These are phyloP conservation scores for Fusarium pseudonygamai DNA, from an alignment of 2,329 filamentous ascomycete species.

Conservation along the genomic window DNA sequence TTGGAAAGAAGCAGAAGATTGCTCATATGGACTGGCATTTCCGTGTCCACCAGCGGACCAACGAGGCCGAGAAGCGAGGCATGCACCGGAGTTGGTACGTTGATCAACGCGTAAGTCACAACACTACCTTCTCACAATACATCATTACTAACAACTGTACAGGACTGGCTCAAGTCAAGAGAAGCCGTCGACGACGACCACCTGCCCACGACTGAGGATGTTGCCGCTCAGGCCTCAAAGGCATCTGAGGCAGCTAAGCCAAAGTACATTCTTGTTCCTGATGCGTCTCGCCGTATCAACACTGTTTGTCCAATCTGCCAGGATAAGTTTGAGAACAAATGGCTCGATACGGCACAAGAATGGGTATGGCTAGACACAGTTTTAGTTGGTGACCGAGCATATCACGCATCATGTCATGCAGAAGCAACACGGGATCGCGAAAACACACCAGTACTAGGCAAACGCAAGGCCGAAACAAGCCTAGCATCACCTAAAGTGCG, in stretches of 20 bases:
- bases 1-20: slow-evolving; percentile 86
- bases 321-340: slow-evolving; percentile 91
- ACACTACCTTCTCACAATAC: neutral
- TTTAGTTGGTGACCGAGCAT: slow-evolving; percentile 80
- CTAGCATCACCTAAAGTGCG: slow-evolving; percentile 51
- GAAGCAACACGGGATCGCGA: slow-evolving; percentile 78
- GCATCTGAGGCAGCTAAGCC: slow-evolving; percentile 58
- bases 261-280: slow-evolving; percentile 84
- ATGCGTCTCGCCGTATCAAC: slow-evolving; percentile 77
- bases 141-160: slow-evolving; percentile 40
- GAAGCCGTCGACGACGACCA: slow-evolving; percentile 78
- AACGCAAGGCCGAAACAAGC: slow-evolving; percentile 77
- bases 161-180: slow-evolving; percentile 91
- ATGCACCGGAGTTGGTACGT: slow-evolving; percentile 96
- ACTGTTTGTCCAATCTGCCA: slow-evolving; percentile 92
- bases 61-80: slow-evolving; percentile 84
- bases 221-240: slow-evolving; percentile 47
- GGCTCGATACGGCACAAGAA: slow-evolving; percentile 92
- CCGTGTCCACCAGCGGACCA: slow-evolving; percentile 87
- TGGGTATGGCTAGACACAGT: slow-evolving; percentile 96
- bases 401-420: slow-evolving; percentile 88
- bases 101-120: slow-evolving; percentile 76
- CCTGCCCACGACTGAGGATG: slow-evolving; percentile 47
- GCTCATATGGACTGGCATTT: slow-evolving; percentile 99
- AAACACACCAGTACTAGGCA: slow-evolving; percentile 68